These are phyloP conservation scores for Pseudogymnoascus sp. DNA, from an alignment of 2,329 filamentous ascomycete species.

Conservation along the genomic window DNA sequence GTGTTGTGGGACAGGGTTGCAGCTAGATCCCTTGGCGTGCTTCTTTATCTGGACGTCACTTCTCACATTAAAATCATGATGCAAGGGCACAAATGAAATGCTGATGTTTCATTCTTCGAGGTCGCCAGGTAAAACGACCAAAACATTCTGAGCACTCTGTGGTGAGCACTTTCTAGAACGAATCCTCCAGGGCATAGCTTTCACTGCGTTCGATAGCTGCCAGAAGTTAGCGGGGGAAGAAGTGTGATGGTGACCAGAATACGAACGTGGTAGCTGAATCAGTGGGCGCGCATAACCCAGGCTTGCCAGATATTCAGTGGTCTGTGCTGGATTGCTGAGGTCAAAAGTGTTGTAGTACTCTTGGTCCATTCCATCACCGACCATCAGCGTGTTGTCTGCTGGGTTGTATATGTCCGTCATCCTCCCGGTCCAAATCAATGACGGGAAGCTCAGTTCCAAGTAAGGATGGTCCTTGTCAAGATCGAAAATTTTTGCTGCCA, in stretches of 20 bases:
- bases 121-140: not conserved
- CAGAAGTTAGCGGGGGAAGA: not conserved
- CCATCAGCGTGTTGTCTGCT: not conserved
- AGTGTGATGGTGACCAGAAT: not conserved
- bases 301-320: not conserved
- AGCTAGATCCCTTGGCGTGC: not conserved
- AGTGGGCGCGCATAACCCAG: not conserved
- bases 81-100: not conserved
- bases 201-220: not conserved
- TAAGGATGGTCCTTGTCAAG: not conserved
- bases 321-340: not conserved
- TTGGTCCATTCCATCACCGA: not conserved
- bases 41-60: conserved; percentile 9
- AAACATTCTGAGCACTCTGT: not conserved
- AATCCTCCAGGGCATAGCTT: not conserved
- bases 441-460: not conserved
- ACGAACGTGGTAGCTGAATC: not conserved
- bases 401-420: conserved; percentile 19
- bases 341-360: not conserved
- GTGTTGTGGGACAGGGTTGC: not conserved
- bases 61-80: not conserved
- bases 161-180: not conserved
- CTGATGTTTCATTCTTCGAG: not conserved
- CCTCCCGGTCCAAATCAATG: conserved; percentile 16
- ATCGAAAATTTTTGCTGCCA: not conserved